Conservation (phyloP, 345 rosid species). For the Bruguiera sexangula region DNA sequence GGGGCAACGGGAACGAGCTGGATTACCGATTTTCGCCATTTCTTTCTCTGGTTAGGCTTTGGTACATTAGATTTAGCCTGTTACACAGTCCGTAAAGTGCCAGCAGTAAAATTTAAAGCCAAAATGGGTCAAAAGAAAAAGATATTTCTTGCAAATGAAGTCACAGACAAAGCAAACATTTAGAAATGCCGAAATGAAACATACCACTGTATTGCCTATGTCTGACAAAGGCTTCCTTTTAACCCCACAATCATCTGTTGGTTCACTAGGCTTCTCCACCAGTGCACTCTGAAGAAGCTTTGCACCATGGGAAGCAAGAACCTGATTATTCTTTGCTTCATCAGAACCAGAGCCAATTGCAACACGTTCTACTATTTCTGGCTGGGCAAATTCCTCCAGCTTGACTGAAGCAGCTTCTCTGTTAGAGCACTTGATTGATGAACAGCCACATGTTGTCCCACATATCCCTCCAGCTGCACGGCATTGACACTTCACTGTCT, state of each 20-base stretch:
- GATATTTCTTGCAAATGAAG: no score
- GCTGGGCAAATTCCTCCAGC: constrained; percentile 24
- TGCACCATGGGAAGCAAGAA: constrained; percentile 78
- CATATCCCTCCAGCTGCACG: constrained; percentile 60
- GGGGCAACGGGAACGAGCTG: constrained; percentile 75
- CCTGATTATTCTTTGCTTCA: constrained; percentile 30
- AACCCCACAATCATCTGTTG: constrained; percentile 37
- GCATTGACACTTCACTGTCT: constrained; percentile 78
- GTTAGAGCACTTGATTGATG: constrained; percentile 59
- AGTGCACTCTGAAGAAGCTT: constrained; percentile 75
- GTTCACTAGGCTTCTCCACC: constrained; percentile 38
- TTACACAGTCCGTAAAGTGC: neutral
- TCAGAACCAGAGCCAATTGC: constrained; percentile 35
- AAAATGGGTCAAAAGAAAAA: no score
- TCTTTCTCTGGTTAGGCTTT: constrained; percentile 69
- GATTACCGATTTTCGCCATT: constrained; percentile 62
- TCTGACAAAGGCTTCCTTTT: constrained; percentile 77
- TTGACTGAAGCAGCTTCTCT: constrained; percentile 27
- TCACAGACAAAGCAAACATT: no score
- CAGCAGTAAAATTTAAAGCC: no score
- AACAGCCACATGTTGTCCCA: constrained; percentile 65
- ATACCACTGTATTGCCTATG: constrained; percentile 74
- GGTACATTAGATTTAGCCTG: constrained; percentile 72
- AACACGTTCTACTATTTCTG: constrained; percentile 11
- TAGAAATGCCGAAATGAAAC: neutral